These are phyloP conservation scores for Pseudopediastrum boryanum DNA, from an alignment of 139 green algal species.

Conservation along the genomic window DNA sequence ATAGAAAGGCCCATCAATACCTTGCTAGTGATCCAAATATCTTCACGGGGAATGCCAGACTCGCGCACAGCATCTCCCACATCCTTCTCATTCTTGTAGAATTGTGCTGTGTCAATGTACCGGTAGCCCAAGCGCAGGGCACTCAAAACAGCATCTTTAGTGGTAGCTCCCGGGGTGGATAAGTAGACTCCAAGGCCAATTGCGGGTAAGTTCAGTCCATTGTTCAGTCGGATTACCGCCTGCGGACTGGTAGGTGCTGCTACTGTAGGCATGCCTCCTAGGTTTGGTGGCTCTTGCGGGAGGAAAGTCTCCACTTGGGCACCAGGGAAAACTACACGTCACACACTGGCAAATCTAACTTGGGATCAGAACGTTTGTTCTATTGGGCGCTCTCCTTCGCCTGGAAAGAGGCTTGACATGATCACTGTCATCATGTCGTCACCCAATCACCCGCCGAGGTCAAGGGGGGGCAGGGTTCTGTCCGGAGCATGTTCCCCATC, in stretches of 20 bases:
- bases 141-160: conserved; percentile 38
- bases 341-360: no score
- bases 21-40: conserved; percentile 64
- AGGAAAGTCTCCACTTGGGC: no score
- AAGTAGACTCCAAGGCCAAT: conserved; percentile 56
- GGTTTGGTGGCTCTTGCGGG: no score
- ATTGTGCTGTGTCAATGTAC: conserved; percentile 61
- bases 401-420: no score
- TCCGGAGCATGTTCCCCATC: no score
- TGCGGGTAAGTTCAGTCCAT: conserved; percentile 36
- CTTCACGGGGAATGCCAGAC: conserved; percentile 35
- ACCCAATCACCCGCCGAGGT: no score
- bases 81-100: conserved; percentile 58
- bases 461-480: no score
- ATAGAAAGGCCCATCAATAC: conserved; percentile 31
- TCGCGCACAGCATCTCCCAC: conserved; percentile 41
- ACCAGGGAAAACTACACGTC: no score
- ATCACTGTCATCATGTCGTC: no score
- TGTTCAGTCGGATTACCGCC: background rate
- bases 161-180: conserved; percentile 34
- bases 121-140: conserved; percentile 51
- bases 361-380: no score
- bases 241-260: background rate
- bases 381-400: no score
- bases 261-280: background rate